Percentiles rank a stretch among this genome's conserved stretches.
Conservation (phyloP, 345 rosid species). For the Brassica juncea region DNA sequence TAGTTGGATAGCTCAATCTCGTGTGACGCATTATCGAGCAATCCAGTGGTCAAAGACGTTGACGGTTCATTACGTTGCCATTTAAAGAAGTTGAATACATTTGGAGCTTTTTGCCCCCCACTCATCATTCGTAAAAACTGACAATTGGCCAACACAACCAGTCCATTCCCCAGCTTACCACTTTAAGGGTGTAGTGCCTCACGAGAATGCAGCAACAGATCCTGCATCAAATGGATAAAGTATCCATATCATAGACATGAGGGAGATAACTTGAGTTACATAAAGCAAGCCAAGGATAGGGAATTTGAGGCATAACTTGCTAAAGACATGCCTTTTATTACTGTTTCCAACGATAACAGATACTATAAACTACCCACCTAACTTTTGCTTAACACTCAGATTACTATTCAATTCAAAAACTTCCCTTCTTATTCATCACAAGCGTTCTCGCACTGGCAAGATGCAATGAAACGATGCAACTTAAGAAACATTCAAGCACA, state of each 20-base stretch:
- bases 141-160: conserved; percentile 59
- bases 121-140: conserved; percentile 77
- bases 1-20: conserved; percentile 89
- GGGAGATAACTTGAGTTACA: too few relatives aligned
- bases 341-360: neutral
- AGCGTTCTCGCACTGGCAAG: conserved; percentile 1
- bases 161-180: conserved; percentile 73
- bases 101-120: conserved; percentile 62
- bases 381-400: neutral
- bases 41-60: conserved; percentile 69
- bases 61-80: conserved; percentile 74
- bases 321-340: neutral
- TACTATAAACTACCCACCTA: neutral
- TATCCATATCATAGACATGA: too few relatives aligned
- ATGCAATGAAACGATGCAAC: conserved; percentile 12
- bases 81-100: conserved; percentile 62
- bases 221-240: conserved; percentile 17
- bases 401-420: neutral
- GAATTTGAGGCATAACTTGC: neutral
- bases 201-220: conserved; percentile 27
- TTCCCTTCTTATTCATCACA: neutral
- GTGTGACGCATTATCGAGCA: conserved; percentile 75
- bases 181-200: neutral
- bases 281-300: neutral
- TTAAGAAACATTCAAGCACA: conserved; percentile 19